phyloP scores from a whole-genome alignment of 148 eudicot genomes.

The Drosera capensis region DNA sequence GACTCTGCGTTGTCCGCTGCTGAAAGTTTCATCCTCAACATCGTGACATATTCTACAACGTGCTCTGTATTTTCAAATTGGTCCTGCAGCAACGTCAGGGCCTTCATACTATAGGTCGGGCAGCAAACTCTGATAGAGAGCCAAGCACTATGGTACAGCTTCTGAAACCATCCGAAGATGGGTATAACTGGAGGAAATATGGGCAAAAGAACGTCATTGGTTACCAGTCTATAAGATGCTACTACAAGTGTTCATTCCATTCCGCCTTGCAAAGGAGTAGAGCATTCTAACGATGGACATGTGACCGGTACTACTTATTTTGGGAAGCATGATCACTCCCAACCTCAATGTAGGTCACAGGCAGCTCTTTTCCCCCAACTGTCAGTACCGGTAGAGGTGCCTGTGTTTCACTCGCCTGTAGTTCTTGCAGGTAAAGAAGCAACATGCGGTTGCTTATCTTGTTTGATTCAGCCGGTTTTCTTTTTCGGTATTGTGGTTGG shows the following conservation, averaged over 20 bases:
- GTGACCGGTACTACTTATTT: constrained; percentile 55
- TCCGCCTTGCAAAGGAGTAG: constrained; percentile 74
- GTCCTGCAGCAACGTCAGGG: constrained; percentile 19
- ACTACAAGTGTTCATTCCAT: constrained; percentile 80
- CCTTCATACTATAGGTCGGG: constrained; percentile 22
- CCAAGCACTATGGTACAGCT: constrained; percentile 21
- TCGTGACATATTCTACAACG: too few relatives aligned
- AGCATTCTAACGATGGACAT: constrained; percentile 57
- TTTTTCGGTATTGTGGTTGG: too few relatives aligned
- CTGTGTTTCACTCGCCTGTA: too few relatives aligned
- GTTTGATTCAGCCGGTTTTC: constrained; percentile 9
- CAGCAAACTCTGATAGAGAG: constrained; percentile 25
- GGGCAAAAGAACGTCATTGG: constrained; percentile 93
- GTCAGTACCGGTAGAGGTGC: constrained; percentile 31
- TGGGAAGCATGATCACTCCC: constrained; percentile 70
- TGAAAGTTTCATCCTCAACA: too few relatives aligned
- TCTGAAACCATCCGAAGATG: constrained; percentile 71
- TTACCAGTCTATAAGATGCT: constrained; percentile 64
- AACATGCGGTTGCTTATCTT: background rate
- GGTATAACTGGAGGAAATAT: constrained; percentile 94
- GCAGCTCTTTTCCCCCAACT: constrained; percentile 15
- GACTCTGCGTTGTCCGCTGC: too few relatives aligned
- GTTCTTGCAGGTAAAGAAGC: constrained; percentile 33
- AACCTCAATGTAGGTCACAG: constrained; percentile 44
- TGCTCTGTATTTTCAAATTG: background rate